Conservation (phyloP, 768 basidiomycete species). For the Mycena latifolia region DNA sequence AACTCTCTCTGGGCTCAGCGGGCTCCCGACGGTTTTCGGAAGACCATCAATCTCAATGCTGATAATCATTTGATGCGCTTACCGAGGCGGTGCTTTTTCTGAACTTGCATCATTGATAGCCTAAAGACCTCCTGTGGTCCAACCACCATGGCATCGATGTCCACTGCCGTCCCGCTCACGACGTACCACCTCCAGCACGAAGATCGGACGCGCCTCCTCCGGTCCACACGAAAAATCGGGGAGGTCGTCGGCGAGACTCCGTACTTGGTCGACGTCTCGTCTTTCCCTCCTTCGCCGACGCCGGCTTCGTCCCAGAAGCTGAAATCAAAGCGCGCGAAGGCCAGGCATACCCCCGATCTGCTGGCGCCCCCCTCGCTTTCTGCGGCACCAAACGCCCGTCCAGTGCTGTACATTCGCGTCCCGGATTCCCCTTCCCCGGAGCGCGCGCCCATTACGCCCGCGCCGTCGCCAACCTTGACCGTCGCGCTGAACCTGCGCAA, state of each 20-base stretch:
- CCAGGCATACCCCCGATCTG: neutral
- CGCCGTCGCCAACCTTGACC: constrained; percentile 20
- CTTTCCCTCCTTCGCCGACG: neutral
- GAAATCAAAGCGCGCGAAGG: neutral
- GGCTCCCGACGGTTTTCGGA: no score
- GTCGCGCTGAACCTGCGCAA: constrained; percentile 10
- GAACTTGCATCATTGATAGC: neutral
- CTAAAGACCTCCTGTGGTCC: neutral
- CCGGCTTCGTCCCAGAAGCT: neutral
- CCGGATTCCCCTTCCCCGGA: constrained; percentile 3
- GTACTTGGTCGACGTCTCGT: constrained; percentile 6
- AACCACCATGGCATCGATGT: neutral
- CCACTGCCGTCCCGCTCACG: constrained; percentile 1
- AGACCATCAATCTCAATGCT: no score
- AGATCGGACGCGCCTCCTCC: constrained; percentile 24
- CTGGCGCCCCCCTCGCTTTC: neutral
- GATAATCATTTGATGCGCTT: no score
- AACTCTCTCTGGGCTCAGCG: no score
- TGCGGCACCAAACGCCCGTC: neutral
- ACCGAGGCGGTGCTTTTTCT: no score
- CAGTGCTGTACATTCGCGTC: constrained; percentile 21
- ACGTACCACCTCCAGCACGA: constrained; percentile 11
- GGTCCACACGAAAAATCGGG: constrained; percentile 17
- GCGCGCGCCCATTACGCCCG: neutral
- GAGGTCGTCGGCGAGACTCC: constrained; percentile 25